phyloP scores from a whole-genome alignment of 2,329 filamentous ascomycete genomes.

The Ambrosiella cleistominuta region DNA sequence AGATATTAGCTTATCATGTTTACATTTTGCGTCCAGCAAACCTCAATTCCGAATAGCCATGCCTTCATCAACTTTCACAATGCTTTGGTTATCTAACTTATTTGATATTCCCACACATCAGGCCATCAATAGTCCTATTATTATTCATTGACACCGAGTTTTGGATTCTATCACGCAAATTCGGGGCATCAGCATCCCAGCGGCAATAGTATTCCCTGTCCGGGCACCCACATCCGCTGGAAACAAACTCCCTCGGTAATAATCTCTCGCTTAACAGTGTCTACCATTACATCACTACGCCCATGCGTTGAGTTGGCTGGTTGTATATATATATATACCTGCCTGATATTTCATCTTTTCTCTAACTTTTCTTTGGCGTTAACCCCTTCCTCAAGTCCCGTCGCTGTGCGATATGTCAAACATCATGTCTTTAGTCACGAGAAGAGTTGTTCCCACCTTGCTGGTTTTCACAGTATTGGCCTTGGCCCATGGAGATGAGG shows the following conservation, averaged over 20 bases:
- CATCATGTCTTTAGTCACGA: conserved; percentile 1
- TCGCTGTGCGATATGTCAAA: conserved; percentile 9
- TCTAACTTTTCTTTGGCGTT: neutral
- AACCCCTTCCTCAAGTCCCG: neutral
- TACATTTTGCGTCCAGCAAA: no score
- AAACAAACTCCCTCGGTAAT: neutral
- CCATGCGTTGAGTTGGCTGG: neutral
- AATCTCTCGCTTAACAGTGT: conserved; percentile 2
- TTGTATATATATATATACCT: neutral
- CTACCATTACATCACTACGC: conserved; percentile 7
- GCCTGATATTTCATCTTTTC: neutral
- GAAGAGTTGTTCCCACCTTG: neutral
- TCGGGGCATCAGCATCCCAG: neutral
- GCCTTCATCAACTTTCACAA: no score
- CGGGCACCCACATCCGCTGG: conserved; percentile 1
- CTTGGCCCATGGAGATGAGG: conserved; percentile 8
- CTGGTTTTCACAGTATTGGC: conserved; percentile 4
- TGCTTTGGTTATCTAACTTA: neutral
- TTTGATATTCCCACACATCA: neutral
- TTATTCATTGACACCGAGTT: neutral
- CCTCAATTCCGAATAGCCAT: no score
- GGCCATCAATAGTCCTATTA: neutral
- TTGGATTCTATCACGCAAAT: neutral
- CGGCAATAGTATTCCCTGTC: conserved; percentile 2
- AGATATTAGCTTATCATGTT: no score